These are phyloP conservation scores for Aureobasidium sp. DNA, from an alignment of 2,329 filamentous ascomycete genomes.

Conservation along the genomic window DNA sequence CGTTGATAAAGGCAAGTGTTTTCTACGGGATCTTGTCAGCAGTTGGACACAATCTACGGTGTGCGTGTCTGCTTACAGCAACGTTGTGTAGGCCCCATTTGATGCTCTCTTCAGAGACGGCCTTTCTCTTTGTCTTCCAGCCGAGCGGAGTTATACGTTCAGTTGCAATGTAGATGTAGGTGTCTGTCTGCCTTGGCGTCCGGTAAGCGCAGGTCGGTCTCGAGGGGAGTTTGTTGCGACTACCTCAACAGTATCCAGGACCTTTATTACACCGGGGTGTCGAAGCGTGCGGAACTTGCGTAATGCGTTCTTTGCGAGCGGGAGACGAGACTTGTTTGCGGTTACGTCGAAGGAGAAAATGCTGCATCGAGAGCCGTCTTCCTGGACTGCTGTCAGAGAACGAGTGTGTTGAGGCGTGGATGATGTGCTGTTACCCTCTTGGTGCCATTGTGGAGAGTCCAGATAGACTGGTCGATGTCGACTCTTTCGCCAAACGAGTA, in stretches of 20 bases:
- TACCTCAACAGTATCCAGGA: conserved; percentile 90
- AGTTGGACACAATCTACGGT: not conserved
- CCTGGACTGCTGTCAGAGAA: conserved; percentile 42
- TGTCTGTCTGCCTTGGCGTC: conserved; percentile 60
- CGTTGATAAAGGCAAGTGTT: conserved; percentile 92
- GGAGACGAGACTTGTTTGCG: conserved; percentile 68
- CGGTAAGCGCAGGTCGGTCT: conserved; percentile 22
- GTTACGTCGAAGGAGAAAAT: conserved; percentile 92
- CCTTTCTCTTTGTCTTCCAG: conserved; percentile 86
- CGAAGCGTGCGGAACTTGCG: conserved; percentile 88
- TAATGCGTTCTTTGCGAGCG: conserved; percentile 85
- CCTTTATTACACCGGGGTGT: conserved; percentile 89
- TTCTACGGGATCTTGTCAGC: conserved; percentile 43
- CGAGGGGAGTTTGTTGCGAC: conserved; percentile 16
- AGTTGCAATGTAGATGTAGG: conserved; percentile 92
- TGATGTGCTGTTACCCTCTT: conserved; percentile 54
- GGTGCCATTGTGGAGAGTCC: conserved; percentile 91
- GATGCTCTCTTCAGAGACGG: conserved; percentile 78
- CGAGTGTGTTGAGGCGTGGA: not conserved
- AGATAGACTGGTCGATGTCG: conserved; percentile 87
- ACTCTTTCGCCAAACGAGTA: conserved; percentile 90
- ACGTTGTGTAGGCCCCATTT: conserved; percentile 93
- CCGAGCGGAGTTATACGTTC: conserved; percentile 78
- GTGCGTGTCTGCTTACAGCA: conserved; percentile 48
- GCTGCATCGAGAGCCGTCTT: conserved; percentile 89